Percentiles rank a stretch among this genome's conserved stretches.
phyloP scores from a whole-genome alignment of 106 monocot species.

The Acorus gramineus region DNA sequence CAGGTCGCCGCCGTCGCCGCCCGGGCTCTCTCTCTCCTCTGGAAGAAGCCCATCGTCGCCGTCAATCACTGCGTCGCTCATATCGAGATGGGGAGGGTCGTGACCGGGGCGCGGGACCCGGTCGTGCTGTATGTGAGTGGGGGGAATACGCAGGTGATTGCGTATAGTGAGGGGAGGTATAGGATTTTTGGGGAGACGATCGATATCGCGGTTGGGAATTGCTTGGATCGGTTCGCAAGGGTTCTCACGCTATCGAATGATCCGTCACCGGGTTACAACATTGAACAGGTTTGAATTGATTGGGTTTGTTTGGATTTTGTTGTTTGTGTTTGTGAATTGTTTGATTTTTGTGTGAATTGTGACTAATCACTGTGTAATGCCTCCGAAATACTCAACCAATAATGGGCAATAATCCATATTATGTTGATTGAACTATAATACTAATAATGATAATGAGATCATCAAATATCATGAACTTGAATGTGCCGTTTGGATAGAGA shows the following conservation, averaged over 20 bases:
- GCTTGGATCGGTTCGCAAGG: conserved; percentile 90
- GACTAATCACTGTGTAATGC: too few species aligned
- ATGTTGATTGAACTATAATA: too few species aligned
- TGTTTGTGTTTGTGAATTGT: neutral
- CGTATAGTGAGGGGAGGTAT: conserved; percentile 75
- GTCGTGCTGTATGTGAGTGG: conserved; percentile 83
- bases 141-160: conserved; percentile 86
- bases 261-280: conserved; percentile 96
- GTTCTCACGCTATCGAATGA: conserved; percentile 76
- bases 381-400: too few species aligned
- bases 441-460: too few species aligned
- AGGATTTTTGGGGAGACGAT: conserved; percentile 84
- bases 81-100: conserved; percentile 80
- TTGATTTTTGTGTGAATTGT: too few species aligned
- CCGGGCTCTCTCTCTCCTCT: conserved; percentile 52
- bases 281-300: conserved; percentile 57
- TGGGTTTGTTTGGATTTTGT: neutral
- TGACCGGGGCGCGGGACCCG: conserved; percentile 80
- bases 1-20: conserved; percentile 78
- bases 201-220: conserved; percentile 83
- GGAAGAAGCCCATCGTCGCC: conserved; percentile 80
- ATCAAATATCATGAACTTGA: too few species aligned
- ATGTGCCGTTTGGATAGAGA: too few species aligned
- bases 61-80: conserved; percentile 93
- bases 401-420: too few species aligned